Evolutionary conservation across 2,329 filamentous ascomycete genomes (phyloP), one percentile per base, ranked within the genome.

Genomic region (Ilyonectria sp.): DNA sequence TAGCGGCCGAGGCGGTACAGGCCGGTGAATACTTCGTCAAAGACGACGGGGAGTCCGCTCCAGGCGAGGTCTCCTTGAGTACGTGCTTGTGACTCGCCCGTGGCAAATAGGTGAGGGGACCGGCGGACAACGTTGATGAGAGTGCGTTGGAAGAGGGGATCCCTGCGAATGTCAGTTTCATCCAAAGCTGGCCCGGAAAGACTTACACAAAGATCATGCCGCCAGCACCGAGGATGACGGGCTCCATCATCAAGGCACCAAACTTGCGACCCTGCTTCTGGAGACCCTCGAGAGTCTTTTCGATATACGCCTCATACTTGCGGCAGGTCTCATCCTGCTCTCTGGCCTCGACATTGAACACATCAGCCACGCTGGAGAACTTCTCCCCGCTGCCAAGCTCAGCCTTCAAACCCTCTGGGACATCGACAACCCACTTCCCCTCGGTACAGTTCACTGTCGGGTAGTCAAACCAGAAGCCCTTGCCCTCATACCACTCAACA

Each of bases 1-100:
- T 91, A 90, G 44, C 90, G 88, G 2, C 94, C 94, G 0, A 97
- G 89, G 13, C 94, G 92, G 78, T 95, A 95, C 5, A 97, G 84
- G 1, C 94, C 94, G 0, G 93, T 95, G 80, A 97, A 97, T 40
- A 97, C 94, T 77, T 97, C 94, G 76, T 97, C 94, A 71, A 94
- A 94, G 72, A 97, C 85, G 44, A 97, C 83, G 0, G 94, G 94
- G 4, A 97, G 86, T 2, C 94, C 93, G 1, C 85, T 85, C 94
- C 94, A 97, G 33, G 82, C 70, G 9, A 73, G 75, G 35, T 73
- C 57, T 37, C 29, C 19, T n/a, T 74, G 63, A 43, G 67, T 9
- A 40, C 61, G 37, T 1, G 54, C 29, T 17, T 69, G 35, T 13
- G 71, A 67, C 6, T 46, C 35, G 17, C 23, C 2, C 1, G 75